Conservation (phyloP, 2,329 filamentous ascomycete genomes). For the Alternaria sp. region DNA sequence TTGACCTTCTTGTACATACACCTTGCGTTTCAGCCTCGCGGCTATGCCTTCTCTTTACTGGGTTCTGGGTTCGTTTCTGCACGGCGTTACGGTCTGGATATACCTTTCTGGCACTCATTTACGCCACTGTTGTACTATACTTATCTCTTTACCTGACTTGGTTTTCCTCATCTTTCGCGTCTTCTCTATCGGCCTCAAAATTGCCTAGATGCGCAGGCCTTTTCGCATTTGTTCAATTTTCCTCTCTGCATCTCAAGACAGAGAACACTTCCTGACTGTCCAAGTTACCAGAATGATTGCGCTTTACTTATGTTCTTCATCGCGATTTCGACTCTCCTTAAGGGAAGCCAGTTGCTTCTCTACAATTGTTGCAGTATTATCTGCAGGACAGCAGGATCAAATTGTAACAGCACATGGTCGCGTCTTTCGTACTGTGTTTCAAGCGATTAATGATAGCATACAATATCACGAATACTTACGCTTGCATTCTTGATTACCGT, state of each 20-base stretch:
- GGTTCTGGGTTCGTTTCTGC: not conserved
- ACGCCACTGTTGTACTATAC: slow-evolving; percentile 1
- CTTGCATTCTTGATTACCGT: not conserved
- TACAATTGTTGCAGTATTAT: not conserved
- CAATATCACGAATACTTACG: not conserved
- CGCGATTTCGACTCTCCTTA: not conserved
- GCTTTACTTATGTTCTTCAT: not conserved
- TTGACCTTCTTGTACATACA: slow-evolving; percentile 6
- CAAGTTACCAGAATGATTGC: not conserved
- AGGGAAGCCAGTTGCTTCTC: not conserved
- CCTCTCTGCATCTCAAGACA: not conserved
- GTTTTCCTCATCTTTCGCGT: not conserved
- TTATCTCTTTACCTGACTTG: not conserved
- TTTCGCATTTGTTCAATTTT: not conserved
- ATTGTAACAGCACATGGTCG: not conserved
- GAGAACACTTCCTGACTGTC: not conserved
- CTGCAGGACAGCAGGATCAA: not conserved
- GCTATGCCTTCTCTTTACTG: not conserved
- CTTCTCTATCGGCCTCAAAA: not conserved
- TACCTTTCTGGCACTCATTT: not conserved
- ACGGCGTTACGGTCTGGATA: not conserved
- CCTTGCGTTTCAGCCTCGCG: not conserved
- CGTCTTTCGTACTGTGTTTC: not conserved
- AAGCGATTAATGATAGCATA: not conserved
- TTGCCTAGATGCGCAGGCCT: not conserved